phyloP scores from a whole-genome alignment of 225 moss, liverwort and hornwort species.

The Ulota crispa region DNA sequence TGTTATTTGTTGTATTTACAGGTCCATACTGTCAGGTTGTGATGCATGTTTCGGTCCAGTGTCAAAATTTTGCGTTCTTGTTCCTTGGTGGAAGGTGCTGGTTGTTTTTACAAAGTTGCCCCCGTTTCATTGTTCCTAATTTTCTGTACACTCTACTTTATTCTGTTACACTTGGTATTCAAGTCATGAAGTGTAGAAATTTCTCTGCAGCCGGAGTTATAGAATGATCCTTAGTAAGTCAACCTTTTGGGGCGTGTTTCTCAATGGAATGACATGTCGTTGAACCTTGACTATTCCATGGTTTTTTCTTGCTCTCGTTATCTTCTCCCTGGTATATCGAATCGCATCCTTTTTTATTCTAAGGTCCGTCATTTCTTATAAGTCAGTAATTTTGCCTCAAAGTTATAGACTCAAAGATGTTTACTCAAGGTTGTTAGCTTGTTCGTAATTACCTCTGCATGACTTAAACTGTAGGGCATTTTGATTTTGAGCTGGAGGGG shows the following conservation, averaged over 20 bases:
- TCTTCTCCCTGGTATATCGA: slow-evolving; percentile 6
- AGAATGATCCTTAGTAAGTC: neutral
- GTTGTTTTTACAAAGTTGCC: neutral
- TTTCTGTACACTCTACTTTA: neutral
- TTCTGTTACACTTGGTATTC: neutral
- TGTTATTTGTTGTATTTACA: neutral
- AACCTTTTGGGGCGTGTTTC: neutral
- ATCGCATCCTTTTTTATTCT: neutral
- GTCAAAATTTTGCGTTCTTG: neutral
- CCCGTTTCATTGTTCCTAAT: neutral
- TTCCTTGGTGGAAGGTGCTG: slow-evolving; percentile 6
- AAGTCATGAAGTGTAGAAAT: neutral
- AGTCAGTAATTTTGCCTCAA: neutral
- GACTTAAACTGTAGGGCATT: neutral
- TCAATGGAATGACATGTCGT: neutral
- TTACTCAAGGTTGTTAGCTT: neutral
- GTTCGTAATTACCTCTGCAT: neutral
- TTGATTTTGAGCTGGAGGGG: neutral
- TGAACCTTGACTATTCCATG: neutral
- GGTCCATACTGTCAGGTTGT: neutral
- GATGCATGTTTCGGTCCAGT: neutral
- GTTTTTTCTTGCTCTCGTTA: neutral
- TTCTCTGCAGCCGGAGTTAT: neutral
- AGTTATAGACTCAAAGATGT: neutral
- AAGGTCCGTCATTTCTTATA: neutral